These are phyloP conservation scores for Hanseniaspora sp. DNA, from an alignment of 1,139 yeast species.

Conservation along the genomic window DNA sequence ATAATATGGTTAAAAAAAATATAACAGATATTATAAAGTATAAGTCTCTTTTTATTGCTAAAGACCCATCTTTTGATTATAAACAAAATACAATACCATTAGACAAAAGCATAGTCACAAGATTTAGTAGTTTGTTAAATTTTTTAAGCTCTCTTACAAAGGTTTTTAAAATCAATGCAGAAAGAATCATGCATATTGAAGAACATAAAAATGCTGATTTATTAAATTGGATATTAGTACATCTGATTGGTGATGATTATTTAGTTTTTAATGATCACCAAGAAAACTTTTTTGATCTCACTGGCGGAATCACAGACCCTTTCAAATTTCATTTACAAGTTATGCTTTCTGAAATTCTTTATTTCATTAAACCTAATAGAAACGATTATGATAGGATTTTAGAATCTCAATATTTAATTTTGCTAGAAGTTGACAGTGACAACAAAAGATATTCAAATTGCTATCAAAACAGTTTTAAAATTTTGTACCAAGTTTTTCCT, in stretches of 20 bases:
- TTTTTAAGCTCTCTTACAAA: conserved; percentile 5
- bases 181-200: not conserved
- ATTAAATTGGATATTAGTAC: conserved; percentile 8
- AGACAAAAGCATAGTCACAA: not conserved
- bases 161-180: not conserved
- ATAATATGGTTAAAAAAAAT: not conserved
- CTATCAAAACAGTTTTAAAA: not conserved
- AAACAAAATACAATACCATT: not conserved
- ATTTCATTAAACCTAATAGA: not conserved
- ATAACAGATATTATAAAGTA: conserved; percentile 6
- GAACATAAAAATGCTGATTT: not conserved
- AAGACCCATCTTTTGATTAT: not conserved
- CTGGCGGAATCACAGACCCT: not conserved
- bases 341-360: not conserved
- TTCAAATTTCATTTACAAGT: conserved; percentile 9
- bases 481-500: not conserved
- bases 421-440: not conserved
- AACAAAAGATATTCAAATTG: conserved; percentile 2
- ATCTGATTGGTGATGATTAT: conserved; percentile 8
- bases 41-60: not conserved
- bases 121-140: conserved; percentile 2
- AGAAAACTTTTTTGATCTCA: conserved; percentile 10
- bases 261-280: not conserved
- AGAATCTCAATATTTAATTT: conserved; percentile 13
- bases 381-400: conserved; percentile 12